Conservation (phyloP, 257 asterid species). For the Lycium ferocissimum region DNA sequence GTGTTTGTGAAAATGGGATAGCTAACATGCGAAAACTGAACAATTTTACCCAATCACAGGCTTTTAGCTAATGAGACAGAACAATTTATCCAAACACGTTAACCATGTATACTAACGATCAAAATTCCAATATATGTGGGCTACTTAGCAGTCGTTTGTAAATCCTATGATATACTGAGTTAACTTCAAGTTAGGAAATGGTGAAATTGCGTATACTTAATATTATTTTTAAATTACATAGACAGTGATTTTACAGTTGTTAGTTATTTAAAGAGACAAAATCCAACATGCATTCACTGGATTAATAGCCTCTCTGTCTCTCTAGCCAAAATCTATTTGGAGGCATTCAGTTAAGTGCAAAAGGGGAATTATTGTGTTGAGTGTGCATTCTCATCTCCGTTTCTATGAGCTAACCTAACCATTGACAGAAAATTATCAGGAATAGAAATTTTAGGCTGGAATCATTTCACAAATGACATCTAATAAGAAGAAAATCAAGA, state of each 20-base stretch:
- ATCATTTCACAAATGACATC: not conserved
- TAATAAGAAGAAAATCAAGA: not conserved
- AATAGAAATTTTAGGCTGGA: not conserved
- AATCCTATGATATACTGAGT: not conserved
- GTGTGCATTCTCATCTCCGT: not conserved
- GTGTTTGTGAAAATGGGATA: too few species aligned
- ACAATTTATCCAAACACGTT: not conserved
- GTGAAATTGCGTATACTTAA: not conserved
- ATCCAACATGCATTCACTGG: not conserved
- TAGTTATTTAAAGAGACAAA: not conserved
- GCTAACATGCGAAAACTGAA: too few species aligned
- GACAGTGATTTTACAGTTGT: not conserved
- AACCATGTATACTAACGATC: not conserved
- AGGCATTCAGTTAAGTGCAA: not conserved
- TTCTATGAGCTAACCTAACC: not conserved
- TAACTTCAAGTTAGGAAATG: not conserved
- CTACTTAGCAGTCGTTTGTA: not conserved
- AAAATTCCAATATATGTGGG: not conserved
- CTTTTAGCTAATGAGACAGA: not conserved
- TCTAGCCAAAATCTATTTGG: not conserved
- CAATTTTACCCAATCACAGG: not conserved
- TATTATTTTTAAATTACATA: not conserved
- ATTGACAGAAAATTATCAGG: not conserved
- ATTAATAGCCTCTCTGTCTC: not conserved
- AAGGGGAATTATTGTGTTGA: not conserved